Conservation (phyloP, 2,329 filamentous ascomycete species). For the Aspergillus sp. region DNA sequence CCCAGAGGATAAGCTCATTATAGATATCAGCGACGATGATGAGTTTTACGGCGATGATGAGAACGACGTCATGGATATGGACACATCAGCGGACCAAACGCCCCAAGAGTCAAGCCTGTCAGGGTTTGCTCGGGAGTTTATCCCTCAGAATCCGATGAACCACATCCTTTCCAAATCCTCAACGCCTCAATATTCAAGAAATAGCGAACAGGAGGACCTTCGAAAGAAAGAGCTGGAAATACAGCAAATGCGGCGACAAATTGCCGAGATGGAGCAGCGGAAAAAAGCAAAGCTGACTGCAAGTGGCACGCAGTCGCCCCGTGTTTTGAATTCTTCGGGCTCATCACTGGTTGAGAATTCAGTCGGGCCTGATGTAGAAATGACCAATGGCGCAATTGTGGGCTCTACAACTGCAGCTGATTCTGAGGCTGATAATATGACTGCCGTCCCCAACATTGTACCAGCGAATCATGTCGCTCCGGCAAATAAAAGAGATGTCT, state of each 20-base stretch:
- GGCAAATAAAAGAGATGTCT: conserved; percentile 7
- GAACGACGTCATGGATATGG: conserved; percentile 23
- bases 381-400: neutral
- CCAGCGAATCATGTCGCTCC: neutral
- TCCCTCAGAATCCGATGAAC: conserved; percentile 29
- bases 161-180: conserved; percentile 34
- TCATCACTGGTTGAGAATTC: conserved; percentile 13
- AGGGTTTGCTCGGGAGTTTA: neutral
- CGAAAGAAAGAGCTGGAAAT: conserved; percentile 46
- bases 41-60: conserved; percentile 42
- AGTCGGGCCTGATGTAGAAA: conserved; percentile 5
- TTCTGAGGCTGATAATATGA: neutral
- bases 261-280: conserved; percentile 45
- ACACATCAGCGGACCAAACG: conserved; percentile 24
- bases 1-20: conserved; percentile 64
- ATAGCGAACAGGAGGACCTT: conserved; percentile 39
- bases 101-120: conserved; percentile 1
- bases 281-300: conserved; percentile 37
- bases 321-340: conserved; percentile 15
- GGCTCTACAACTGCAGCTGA: conserved; percentile 1
- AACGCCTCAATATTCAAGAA: conserved; percentile 32
- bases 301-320: conserved; percentile 33
- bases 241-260: conserved; percentile 42
- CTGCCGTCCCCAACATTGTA: neutral
- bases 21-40: conserved; percentile 77